Base-by-base conservation (phyloP, 768 basidiomycete species). In the Tylopilus cervinicoccineus region DNA sequence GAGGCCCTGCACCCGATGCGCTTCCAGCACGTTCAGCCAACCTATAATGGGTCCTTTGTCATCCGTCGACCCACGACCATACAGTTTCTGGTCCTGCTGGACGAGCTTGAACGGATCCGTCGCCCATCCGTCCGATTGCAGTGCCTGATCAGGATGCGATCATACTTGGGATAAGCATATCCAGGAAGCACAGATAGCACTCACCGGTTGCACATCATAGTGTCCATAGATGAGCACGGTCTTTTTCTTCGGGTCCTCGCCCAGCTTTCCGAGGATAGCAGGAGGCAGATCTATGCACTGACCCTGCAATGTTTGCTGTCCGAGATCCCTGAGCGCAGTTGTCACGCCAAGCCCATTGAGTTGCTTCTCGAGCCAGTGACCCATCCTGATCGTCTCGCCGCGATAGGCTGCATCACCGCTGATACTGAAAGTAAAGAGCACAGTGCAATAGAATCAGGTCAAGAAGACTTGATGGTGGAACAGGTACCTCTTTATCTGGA, bases 171-270 rank as follows among this genome's bases (percentile, higher is more conserved):
- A 31, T 3, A 31, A 1, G 14, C 29, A 14, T 3, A 28, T 11
- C 28, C 10, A 6, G 28, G 12, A 31, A 13, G 26, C 26, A 31
- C 17, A 17, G n/a, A 28, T 10, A 23, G n/a, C n/a, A 37, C 81
- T 43, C 51, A 89, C 88, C 9, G 94, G 93, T 60, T 96, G 94
- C 7, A 96, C 94, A 62, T 96, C 93, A 61, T 91, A 95, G 66
- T 97, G 94, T 2, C 92, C 94, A 63, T 97, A 97, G 27, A 97
- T 70, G 24, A 95, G 77, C 28, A 97, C 82, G 0, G 93, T 98
- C 79, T 89, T 94, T 82, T 97, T 97, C 61, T 72, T 80, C 13
- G 81, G 82, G 67, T 96, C 91, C 31, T 82, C 74, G 4, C 95
- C 95, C 53, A 93, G 74, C 55, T 74, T 74, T 0, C 88, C 94